Evolutionary conservation across 331 rosid genomes (phyloP).

Genomic region (Pyrus hybrid): DNA sequence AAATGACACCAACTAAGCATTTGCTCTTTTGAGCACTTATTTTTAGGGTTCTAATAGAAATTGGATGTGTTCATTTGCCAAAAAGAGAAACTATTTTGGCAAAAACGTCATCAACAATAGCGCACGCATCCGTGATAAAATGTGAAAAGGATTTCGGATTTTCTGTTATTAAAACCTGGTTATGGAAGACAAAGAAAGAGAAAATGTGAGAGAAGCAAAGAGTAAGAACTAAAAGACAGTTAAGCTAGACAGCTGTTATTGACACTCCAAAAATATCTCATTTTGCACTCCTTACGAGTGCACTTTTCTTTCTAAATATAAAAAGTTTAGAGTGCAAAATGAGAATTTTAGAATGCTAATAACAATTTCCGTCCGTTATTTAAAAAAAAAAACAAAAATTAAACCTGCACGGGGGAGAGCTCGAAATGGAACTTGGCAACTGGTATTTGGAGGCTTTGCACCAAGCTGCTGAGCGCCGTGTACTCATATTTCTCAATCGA

Average conservation of each 20-base stretch:
- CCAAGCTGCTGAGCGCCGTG: slow-evolving; percentile 77
- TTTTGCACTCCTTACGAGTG: too few relatives aligned
- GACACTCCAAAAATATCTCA: too few relatives aligned
- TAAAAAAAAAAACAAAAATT: background rate
- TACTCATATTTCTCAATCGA: slow-evolving; percentile 78
- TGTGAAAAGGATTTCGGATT: slow-evolving; percentile 75
- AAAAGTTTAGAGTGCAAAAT: too few relatives aligned
- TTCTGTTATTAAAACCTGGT: slow-evolving; percentile 71
- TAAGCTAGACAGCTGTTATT: background rate
- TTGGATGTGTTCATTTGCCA: too few relatives aligned
- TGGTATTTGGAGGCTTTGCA: slow-evolving; percentile 52
- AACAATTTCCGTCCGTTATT: too few relatives aligned
- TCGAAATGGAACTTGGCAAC: slow-evolving; percentile 77
- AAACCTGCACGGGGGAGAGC: slow-evolving; percentile 92
- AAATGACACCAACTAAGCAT: too few relatives aligned
- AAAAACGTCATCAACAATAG: slow-evolving; percentile 79
- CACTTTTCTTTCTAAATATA: background rate
- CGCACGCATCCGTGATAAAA: slow-evolving; percentile 74
- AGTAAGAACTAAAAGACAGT: background rate
- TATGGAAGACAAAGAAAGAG: slow-evolving; percentile 8
- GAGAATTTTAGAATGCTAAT: too few relatives aligned
- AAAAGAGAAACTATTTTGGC: too few relatives aligned
- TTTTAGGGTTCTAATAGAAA: too few relatives aligned
- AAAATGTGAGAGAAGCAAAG: background rate
- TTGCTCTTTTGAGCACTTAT: too few relatives aligned